Evolutionary conservation across 768 basidiomycete genomes (phyloP).

Genomic region (Mycena galericulata): DNA sequence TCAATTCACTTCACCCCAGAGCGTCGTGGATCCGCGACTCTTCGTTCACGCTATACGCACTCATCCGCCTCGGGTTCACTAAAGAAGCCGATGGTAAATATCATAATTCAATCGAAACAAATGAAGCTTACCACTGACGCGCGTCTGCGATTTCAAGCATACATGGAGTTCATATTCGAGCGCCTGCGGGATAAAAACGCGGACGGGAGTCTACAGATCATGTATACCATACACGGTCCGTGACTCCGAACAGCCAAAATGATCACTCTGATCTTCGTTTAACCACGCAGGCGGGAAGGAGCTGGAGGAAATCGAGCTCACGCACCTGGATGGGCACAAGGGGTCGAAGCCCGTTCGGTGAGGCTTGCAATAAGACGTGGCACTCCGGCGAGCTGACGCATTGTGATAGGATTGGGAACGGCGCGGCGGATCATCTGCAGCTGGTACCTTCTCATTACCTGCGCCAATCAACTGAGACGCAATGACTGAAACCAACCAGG

Average conservation of each 20-base stretch:
- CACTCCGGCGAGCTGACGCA: neutral
- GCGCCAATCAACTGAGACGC: neutral
- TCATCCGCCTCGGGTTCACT: constrained; percentile 94
- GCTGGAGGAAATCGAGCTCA: constrained; percentile 85
- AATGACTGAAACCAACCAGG: constrained; percentile 57
- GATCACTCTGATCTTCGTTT: neutral
- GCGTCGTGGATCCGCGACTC: constrained; percentile 96
- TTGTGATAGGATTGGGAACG: constrained; percentile 83
- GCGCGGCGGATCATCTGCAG: constrained; percentile 94
- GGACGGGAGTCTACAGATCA: constrained; percentile 94
- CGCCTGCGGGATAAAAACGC: constrained; percentile 85
- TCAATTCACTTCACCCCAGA: constrained; percentile 52
- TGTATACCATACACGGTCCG: constrained; percentile 95
- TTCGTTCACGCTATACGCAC: constrained; percentile 94
- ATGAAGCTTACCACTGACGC: neutral
- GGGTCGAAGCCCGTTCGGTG: constrained; percentile 84
- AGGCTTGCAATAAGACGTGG: constrained; percentile 6
- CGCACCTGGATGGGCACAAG: constrained; percentile 90
- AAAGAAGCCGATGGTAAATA: constrained; percentile 87
- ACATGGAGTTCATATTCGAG: constrained; percentile 92
- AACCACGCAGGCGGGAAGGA: constrained; percentile 86
- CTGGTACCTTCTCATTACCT: constrained; percentile 61
- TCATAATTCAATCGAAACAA: no score
- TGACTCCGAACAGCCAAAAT: no score
- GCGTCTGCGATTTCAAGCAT: constrained; percentile 59